A percentile compares a stretch with the other conserved stretches of the same genome.
phyloP scores from a whole-genome alignment of 352 stramenopile species.

The Peronosclerospora sorghi region DNA sequence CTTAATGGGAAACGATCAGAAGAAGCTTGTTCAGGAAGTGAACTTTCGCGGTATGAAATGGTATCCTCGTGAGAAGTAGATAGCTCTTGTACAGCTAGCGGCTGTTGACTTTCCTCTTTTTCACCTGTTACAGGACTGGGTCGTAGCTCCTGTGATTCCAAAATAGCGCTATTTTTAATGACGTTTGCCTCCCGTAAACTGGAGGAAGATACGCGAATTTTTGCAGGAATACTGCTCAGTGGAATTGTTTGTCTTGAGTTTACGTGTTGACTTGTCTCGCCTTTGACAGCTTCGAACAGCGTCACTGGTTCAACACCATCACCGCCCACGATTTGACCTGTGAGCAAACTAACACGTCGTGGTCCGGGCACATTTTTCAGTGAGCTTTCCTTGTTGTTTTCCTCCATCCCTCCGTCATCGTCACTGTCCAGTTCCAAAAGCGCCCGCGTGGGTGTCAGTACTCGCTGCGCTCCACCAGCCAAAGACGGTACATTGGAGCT shows the following conservation, averaged over 20 bases:
- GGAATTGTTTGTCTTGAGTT: no score
- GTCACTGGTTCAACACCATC: conserved; percentile 5
- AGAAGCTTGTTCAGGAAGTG: conserved; percentile 6
- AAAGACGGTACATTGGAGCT: no score
- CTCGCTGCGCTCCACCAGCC: conserved; percentile 43
- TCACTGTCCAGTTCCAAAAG: conserved; percentile 8
- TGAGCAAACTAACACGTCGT: conserved; percentile 17
- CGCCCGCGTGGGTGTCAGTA: conserved; percentile 37
- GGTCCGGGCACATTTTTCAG: conserved; percentile 9
- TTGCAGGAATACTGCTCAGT: no score
- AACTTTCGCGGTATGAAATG: not conserved
- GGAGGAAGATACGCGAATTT: no score
- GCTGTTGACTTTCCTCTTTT: conserved; percentile 6
- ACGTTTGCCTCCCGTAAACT: no score
- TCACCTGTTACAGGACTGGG: no score
- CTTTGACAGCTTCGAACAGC: not conserved
- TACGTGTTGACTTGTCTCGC: conserved; percentile 8
- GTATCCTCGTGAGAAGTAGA: not conserved
- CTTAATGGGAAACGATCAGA: conserved; percentile 33
- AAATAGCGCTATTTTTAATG: no score
- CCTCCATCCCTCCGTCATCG: conserved; percentile 22
- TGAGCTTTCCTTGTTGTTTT: conserved; percentile 12
- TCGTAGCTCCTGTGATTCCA: no score
- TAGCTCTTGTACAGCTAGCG: not conserved
- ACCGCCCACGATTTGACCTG: conserved; percentile 4